Percentiles rank a stretch among this genome's conserved stretches.
These are phyloP conservation scores for Tetrastigma voinierianum DNA, from an alignment of 164 flowering plant genomes.

Conservation along the genomic window DNA sequence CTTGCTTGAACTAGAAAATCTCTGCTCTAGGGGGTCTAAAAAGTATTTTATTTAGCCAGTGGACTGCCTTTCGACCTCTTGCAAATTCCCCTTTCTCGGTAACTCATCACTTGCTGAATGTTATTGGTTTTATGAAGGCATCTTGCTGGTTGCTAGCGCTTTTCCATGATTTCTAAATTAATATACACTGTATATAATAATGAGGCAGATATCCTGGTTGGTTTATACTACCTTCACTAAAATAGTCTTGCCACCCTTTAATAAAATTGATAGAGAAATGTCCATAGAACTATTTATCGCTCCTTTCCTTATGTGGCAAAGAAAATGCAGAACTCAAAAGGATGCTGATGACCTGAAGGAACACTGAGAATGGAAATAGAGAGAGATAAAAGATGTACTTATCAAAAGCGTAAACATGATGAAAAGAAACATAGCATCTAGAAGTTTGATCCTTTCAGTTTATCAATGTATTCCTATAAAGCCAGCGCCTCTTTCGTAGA, in stretches of 20 bases:
- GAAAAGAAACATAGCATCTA: no score
- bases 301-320: not conserved
- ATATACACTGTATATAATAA: not conserved
- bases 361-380: no score
- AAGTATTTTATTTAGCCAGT: slow-evolving; percentile 95
- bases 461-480: no score
- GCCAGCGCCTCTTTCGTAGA: no score
- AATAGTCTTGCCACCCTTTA: not conserved
- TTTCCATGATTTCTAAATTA: not conserved
- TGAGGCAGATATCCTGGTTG: not conserved
- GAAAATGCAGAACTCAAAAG: no score
- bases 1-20: slow-evolving; percentile 66
- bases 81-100: slow-evolving; percentile 95
- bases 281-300: not conserved
- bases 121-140: not conserved
- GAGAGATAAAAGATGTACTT: no score
- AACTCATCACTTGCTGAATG: slow-evolving; percentile 16
- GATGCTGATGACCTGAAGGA: no score
- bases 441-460: no score
- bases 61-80: slow-evolving; percentile 97
- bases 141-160: not conserved
- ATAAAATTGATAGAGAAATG: no score
- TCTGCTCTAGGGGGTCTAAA: slow-evolving; percentile 69
- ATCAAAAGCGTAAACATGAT: no score
- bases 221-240: not conserved